Base-by-base conservation (phyloP, 2,329 filamentous ascomycete genomes). In the Madurella fahalii region DNA sequence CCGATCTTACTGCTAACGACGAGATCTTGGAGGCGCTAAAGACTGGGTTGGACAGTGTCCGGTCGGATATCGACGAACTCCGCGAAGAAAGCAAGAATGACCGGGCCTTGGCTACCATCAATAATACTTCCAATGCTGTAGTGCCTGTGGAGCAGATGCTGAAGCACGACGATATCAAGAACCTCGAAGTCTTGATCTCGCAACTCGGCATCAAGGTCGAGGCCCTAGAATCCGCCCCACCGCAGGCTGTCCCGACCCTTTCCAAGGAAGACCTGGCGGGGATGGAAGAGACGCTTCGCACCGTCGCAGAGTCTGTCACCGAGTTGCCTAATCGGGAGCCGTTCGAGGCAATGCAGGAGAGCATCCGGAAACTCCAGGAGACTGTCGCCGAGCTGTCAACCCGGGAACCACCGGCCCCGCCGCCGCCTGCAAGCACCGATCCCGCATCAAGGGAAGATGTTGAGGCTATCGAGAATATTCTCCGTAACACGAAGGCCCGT, bases 21-120 rank as follows among this genome's bases (percentile, higher is more conserved):
- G 91, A 96, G 70, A 92, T 96, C 50, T 77, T 96, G 1, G 89
- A 96, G 56, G 90, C 89, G 0, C 78, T 97, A 53, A 95, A 88
- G 68, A 80, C 85, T n/a, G 92, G 91, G 0, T 76, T 97, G 9
- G 84, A 87, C 42, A 81, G 80, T 40, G 79, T 97, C 15, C 85
- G 85, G 50, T 79, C 82, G 2, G 92, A 96, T 47, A 89, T 96
- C 60, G 87, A 91, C 53, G 78, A 79, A 17, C 77, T 96, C 40
- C 87, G 88, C n/a, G 83, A 86, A 20, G 72, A 71, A 41, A 72
- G 66, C 57, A 69, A 69, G 40, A 74, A 73, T 41, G 75, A 76
- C 44, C 73, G 71, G 31, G 80, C 83, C 2, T 73, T 86, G 17
- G 74, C 79, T 1, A 71, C 72, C 1, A 70, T 82, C 32, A 80